phyloP scores from a whole-genome alignment of 2,329 filamentous ascomycete genomes.

The Colletotrichum theobromicola region DNA sequence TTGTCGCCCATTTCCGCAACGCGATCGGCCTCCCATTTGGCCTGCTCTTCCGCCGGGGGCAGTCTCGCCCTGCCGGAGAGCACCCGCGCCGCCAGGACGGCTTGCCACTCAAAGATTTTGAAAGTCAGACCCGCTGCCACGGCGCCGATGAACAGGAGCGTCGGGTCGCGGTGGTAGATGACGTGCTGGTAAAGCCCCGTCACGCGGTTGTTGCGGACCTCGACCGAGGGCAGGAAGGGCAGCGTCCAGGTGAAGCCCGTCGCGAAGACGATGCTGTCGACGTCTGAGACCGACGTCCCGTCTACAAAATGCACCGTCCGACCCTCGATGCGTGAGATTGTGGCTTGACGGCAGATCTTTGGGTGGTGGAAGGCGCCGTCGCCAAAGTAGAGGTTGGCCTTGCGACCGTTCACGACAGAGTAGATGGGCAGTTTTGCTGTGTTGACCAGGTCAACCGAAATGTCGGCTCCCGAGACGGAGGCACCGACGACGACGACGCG shows the following conservation, averaged over 20 bases:
- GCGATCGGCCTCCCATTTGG: slow-evolving; percentile 61
- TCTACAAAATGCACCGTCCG: slow-evolving; percentile 62
- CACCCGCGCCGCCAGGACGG: slow-evolving; percentile 63
- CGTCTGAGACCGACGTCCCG: slow-evolving; percentile 53
- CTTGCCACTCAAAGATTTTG: slow-evolving; percentile 73
- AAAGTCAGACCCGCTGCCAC: slow-evolving; percentile 66
- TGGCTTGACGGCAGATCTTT: slow-evolving; percentile 48
- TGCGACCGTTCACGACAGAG: slow-evolving; percentile 54
- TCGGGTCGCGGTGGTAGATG: slow-evolving; percentile 59
- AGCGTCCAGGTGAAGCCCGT: slow-evolving; percentile 71
- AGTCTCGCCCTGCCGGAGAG: slow-evolving; percentile 59
- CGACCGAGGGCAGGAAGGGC: slow-evolving; percentile 61
- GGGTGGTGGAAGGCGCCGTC: slow-evolving; percentile 66
- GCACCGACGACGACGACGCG: slow-evolving; percentile 67
- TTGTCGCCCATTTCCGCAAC: slow-evolving; percentile 60
- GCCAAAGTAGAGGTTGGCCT: slow-evolving; percentile 59
- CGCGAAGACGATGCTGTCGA: slow-evolving; percentile 70
- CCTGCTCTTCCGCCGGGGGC: slow-evolving; percentile 53
- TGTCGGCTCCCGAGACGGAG: slow-evolving; percentile 69
- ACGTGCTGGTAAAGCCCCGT: slow-evolving; percentile 63
- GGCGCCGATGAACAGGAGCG: slow-evolving; percentile 63
- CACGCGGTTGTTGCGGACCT: slow-evolving; percentile 59
- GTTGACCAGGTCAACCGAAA: slow-evolving; percentile 56
- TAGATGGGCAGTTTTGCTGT: slow-evolving; percentile 53
- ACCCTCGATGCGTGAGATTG: slow-evolving; percentile 50